A percentile compares a stretch with the other conserved stretches of the same genome.
These are phyloP conservation scores for Paxillus rubicundulus DNA, from an alignment of 768 basidiomycete species.

Conservation along the genomic window DNA sequence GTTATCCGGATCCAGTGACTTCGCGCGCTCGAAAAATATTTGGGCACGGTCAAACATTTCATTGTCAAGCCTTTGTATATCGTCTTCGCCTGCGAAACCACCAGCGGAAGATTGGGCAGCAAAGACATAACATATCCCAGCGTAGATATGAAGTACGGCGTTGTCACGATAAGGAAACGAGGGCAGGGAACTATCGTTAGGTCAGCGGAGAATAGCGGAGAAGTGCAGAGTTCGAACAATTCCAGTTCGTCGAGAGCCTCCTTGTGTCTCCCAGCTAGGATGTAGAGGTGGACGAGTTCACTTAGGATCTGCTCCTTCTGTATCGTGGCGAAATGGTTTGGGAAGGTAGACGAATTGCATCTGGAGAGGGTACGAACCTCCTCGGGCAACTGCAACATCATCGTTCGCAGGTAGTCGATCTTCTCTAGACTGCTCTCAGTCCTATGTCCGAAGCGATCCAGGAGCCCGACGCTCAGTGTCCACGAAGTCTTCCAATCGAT, in stretches of 20 bases:
- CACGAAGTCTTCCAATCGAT: constrained; percentile 72
- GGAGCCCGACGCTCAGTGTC: constrained; percentile 60
- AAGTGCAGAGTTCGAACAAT: constrained; percentile 50
- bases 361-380: constrained; percentile 45
- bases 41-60: constrained; percentile 49
- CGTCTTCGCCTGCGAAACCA: constrained; percentile 3
- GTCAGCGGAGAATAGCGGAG: constrained; percentile 1
- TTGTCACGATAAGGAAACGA: constrained; percentile 87
- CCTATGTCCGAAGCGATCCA: constrained; percentile 36
- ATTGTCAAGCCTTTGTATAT: constrained; percentile 30
- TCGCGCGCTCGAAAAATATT: constrained; percentile 64
- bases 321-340: constrained; percentile 10
- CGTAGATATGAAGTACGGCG: constrained; percentile 75
- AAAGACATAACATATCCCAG: constrained; percentile 71
- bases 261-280: constrained; percentile 52
- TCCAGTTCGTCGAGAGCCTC: constrained; percentile 85
- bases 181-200: constrained; percentile 65
- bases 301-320: constrained; percentile 75
- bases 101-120: constrained; percentile 42
- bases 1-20: constrained; percentile 56
- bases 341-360: neutral
- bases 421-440: constrained; percentile 33
- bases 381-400: constrained; percentile 69
- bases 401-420: constrained; percentile 60
- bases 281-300: constrained; percentile 69